Percentiles rank a stretch among this genome's conserved stretches.
These are phyloP conservation scores for Blastosporella zonata DNA, from an alignment of 1,284 basidiomycete genomes.

Conservation along the genomic window DNA sequence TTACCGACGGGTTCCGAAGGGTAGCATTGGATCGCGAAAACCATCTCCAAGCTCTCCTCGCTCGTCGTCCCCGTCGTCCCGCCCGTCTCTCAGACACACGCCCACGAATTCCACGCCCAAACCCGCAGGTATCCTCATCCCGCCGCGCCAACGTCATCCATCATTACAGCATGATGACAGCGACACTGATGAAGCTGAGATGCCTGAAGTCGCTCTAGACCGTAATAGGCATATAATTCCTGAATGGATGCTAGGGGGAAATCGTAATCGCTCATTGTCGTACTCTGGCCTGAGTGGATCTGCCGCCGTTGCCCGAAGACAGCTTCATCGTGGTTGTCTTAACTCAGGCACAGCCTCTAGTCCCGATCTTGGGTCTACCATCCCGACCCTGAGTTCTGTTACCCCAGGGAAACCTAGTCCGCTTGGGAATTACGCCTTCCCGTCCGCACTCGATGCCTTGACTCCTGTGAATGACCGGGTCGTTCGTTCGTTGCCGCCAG, in stretches of 20 bases:
- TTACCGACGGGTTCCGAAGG: constrained; percentile 76
- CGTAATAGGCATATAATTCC: constrained; percentile 96
- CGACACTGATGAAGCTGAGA: constrained; percentile 64
- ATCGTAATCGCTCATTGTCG: constrained; percentile 50
- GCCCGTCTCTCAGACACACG: constrained; percentile 33
- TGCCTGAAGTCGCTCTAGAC: constrained; percentile 90
- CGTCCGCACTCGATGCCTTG: constrained; percentile 39
- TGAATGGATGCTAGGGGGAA: constrained; percentile 79
- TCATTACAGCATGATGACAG: constrained; percentile 32
- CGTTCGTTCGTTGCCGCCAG: constrained; percentile 25
- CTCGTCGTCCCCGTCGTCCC: constrained; percentile 18
- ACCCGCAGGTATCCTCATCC: constrained; percentile 17
- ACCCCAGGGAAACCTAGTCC: constrained; percentile 37
- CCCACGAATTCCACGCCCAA: constrained; percentile 27
- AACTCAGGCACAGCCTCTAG: constrained; percentile 58
- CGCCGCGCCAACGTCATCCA: constrained; percentile 8
- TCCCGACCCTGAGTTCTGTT: constrained; percentile 22
- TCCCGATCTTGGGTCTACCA: constrained; percentile 51
- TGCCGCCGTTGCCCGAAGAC: constrained; percentile 28
- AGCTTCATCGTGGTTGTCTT: constrained; percentile 38
- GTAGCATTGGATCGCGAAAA: constrained; percentile 25
- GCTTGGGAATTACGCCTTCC: constrained; percentile 37
- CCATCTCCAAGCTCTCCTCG: constrained; percentile 26
- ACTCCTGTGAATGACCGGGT: constrained; percentile 50
- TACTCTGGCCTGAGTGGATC: constrained; percentile 39